Evolutionary conservation across 257 asterid species (phyloP), one percentile per base, ranked within the genome.

Genomic region (Nicotiana sylvestris): DNA sequence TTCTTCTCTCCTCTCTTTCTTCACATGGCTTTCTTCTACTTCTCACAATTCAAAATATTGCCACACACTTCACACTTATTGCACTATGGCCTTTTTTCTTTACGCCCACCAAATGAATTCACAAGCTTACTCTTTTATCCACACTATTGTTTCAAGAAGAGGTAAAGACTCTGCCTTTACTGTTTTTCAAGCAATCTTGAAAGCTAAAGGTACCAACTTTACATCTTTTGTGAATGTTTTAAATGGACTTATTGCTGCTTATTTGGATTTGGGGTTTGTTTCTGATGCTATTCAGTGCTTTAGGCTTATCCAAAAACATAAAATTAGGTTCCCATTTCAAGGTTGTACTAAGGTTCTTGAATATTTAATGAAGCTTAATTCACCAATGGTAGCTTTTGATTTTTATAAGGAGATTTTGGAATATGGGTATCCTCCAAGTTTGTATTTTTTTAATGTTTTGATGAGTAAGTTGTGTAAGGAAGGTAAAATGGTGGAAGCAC

Each of bases 1-100:
- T 1, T 49, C 21, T 43, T 87, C 95, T 51, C 89, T 96, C 18
- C 86, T 85, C 81, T 89, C 92, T 17, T 92, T 96, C 91, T 96
- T 94, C 89, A 84, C 90, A 85, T 91, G 95, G 93, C 90, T 96
- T 46, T 77, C 94, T 65, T 33, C 37, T 3, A 89, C 91, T 62
- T 58, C 85, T 66, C 87, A 85, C 82, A 81, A 91, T 74, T 78
- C 90, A 83, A 70, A 84, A 58, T 94, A 89, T 84, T 92, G 95
- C 84, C 98, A 96, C 85, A 96, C 85, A 65, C 90, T 94, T 81
- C 87, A 86, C 39, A 87, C 98, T 21, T 96, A 92, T 65, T 93
- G 95, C 87, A 85, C 97, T 43, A 93, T 96, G 97, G 84, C 87
- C 87, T 98, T 94, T 81, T 92, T 92, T 39, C 96, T 96, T 56